A percentile compares a stretch with the other conserved stretches of the same genome.
Conservation (phyloP, 192 early-diverging fungal genomes). For the Coemansia sp. region DNA sequence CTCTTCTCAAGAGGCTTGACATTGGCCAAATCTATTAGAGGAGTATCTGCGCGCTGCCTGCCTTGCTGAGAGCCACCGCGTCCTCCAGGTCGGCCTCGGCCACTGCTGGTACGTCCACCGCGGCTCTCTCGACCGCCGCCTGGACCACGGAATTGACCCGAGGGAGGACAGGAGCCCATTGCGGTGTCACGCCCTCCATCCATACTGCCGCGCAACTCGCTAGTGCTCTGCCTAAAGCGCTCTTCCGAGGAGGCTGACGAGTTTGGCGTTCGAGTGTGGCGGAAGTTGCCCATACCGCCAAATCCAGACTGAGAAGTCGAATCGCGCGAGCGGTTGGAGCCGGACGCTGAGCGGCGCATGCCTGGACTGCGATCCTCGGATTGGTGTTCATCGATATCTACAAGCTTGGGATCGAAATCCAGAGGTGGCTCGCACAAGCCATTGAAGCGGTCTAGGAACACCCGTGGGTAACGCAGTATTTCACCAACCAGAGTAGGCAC, state of each 20-base stretch:
- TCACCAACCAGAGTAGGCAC: constrained; percentile 58
- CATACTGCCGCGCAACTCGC: constrained; percentile 29
- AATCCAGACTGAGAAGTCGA: constrained; percentile 25
- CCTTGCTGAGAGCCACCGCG: constrained; percentile 52
- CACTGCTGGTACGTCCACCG: constrained; percentile 56
- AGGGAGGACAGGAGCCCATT: constrained; percentile 46
- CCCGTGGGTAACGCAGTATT: constrained; percentile 70
- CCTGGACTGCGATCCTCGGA: constrained; percentile 48
- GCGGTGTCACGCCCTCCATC: constrained; percentile 24
- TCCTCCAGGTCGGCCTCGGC: constrained; percentile 30
- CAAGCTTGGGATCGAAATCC: constrained; percentile 56
- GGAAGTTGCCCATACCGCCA: constrained; percentile 57
- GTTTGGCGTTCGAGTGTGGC: constrained; percentile 17
- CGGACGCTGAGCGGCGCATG: constrained; percentile 48
- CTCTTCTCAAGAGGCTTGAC: constrained; percentile 79
- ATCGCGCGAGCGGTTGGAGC: constrained; percentile 43
- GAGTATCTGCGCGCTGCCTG: constrained; percentile 17
- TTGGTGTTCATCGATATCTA: constrained; percentile 52
- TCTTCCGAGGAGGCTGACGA: constrained; percentile 44
- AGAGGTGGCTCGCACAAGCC: constrained; percentile 65
- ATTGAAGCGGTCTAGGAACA: constrained; percentile 82
- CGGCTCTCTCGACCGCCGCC: constrained; percentile 42
- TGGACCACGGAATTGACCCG: constrained; percentile 49
- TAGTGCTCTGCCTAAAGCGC: constrained; percentile 49
- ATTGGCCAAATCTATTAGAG: constrained; percentile 47